phyloP scores from a whole-genome alignment of 2,329 filamentous ascomycete genomes.

The Fusarium sp. region DNA sequence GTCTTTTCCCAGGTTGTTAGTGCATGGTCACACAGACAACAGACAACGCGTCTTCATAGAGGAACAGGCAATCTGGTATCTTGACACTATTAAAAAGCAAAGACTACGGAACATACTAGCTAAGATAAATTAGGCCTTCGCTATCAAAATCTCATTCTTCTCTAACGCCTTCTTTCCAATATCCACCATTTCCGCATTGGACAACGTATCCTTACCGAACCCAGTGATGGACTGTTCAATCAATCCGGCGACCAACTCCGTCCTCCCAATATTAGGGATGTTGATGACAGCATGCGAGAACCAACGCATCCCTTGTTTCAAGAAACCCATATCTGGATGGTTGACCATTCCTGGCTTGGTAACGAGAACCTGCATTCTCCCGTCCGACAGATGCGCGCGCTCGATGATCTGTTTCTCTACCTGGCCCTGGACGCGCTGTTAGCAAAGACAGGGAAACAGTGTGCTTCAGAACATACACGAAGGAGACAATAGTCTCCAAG shows the following conservation, averaged over 20 bases:
- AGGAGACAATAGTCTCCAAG: constrained; percentile 53
- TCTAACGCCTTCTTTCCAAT: constrained; percentile 40
- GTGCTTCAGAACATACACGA: constrained; percentile 49
- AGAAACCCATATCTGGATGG: constrained; percentile 1
- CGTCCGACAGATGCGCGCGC: constrained; percentile 50
- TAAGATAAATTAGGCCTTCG: not conserved
- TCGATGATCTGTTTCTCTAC: constrained; percentile 54
- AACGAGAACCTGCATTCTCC: constrained; percentile 49
- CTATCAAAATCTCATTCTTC: not conserved
- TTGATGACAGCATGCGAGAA: constrained; percentile 28
- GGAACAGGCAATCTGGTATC: not conserved
- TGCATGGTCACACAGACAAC: not conserved
- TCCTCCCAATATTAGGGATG: constrained; percentile 47
- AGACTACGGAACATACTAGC: not conserved
- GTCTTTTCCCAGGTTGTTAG: rapidly evolving
- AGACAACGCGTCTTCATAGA: not conserved
- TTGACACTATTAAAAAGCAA: not conserved
- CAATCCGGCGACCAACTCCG: constrained; percentile 52
- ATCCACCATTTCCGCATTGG: constrained; percentile 52
- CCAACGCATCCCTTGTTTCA: constrained; percentile 6
- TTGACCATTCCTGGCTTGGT: constrained; percentile 55
- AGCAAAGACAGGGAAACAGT: rapidly evolving
- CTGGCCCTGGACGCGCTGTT: constrained; percentile 50
- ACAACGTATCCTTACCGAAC: constrained; percentile 55
- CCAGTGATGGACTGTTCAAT: constrained; percentile 55